Percentiles rank a stretch among this genome's conserved stretches.
Evolutionary conservation across 805 yeast genomes (phyloP).

Genomic region (Wickerhamiella galacta): DNA sequence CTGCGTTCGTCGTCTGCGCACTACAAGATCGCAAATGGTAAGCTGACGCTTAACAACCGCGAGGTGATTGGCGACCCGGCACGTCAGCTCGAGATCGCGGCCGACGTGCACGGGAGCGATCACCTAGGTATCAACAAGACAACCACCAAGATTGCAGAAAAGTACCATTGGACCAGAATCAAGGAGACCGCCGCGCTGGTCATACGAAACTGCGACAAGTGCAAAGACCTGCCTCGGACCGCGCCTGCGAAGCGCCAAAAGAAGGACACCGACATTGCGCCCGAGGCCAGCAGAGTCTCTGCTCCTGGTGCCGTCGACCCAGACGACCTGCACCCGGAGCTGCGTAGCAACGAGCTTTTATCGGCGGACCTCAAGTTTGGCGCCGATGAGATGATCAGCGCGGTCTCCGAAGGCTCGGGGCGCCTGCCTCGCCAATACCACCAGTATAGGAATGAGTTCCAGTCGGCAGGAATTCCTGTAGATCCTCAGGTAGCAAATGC

Average conservation of each 20-base stretch:
- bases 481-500: constrained; percentile 41
- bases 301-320: background rate
- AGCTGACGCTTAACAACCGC: constrained; percentile 54
- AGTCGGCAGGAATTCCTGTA: constrained; percentile 27
- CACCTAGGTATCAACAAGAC: constrained; percentile 87
- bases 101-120: constrained; percentile 45
- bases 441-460: background rate
- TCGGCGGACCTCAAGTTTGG: background rate
- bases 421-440: no score
- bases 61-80: constrained; percentile 71
- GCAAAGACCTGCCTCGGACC: constrained; percentile 20
- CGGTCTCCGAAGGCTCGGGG: no score
- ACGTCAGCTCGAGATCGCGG: constrained; percentile 58
- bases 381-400: no score
- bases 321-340: background rate
- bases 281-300: background rate
- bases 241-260: background rate
- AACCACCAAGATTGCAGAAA: constrained; percentile 57
- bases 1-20: constrained; percentile 63
- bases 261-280: background rate
- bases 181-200: constrained; percentile 75
- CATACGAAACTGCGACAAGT: constrained; percentile 56
- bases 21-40: constrained; percentile 55
- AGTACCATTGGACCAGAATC: constrained; percentile 81
- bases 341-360: background rate